These are phyloP conservation scores for Cyclotella sp. DNA, from an alignment of 108 stramenopile genomes.

Conservation along the genomic window DNA sequence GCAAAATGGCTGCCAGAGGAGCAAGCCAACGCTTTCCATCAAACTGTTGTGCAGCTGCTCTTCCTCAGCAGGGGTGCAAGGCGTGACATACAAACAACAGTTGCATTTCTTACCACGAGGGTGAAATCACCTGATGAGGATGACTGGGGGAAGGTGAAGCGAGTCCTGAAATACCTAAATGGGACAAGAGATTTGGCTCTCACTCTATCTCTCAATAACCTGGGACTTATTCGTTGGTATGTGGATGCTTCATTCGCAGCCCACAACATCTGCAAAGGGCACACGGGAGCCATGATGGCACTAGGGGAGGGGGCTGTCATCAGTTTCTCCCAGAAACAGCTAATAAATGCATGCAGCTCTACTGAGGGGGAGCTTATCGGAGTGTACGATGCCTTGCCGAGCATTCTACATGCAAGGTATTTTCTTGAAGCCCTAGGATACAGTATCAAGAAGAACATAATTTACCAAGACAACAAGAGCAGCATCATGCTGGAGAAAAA, in stretches of 20 bases:
- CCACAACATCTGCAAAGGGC: neutral
- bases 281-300: neutral
- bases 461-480: conserved; percentile 1
- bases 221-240: neutral
- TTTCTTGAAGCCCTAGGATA: neutral
- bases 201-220: neutral
- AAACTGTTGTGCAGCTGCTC: neutral
- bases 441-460: neutral
- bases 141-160: conserved; percentile 5
- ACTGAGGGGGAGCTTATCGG: neutral
- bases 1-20: neutral
- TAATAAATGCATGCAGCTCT: neutral
- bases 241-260: neutral
- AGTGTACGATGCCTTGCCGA: neutral
- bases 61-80: neutral
- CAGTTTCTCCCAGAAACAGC: conserved; percentile 3
- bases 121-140: neutral
- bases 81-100: neutral
- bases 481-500: neutral
- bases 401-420: neutral
- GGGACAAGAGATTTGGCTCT: neutral
- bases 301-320: neutral
- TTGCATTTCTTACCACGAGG: conserved; percentile 6
- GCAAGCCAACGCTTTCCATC: neutral
- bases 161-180: conserved; percentile 6